Evolutionary conservation across 164 flowering plant genomes (phyloP), one percentile per base, ranked within the genome.

Genomic region (Vitis rupestris): DNA sequence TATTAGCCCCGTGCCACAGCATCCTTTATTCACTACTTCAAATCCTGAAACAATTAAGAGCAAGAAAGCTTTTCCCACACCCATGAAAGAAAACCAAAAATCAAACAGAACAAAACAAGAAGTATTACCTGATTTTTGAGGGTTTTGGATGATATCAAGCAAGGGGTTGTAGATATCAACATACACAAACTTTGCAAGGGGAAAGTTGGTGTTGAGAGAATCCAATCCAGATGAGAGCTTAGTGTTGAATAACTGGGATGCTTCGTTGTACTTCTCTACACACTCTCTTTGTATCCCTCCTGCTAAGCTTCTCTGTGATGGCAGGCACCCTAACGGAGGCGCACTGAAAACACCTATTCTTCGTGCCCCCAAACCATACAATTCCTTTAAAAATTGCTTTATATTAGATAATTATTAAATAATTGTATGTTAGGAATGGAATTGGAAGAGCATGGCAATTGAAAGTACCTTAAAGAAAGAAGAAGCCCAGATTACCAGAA

Each of bases 391-490:
- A 37, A 6, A 0, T 2, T 37, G 44, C 6, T 37, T 3, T 2
- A 6, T 6, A 37, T 37, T 0, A 37, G 44, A 37, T 37, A 37
- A 37, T 37, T 37, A 37, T 37, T 23, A 37, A 37, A 6, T 37
- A 37, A 37, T 37, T 4, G 7, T 37, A 37, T 37, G 44, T 37
- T 37, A 3, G 44, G 44, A 37, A 37, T 6, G 44, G 44, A 37
- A 37, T 0, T 37, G 44, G 44, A 37, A 55, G 10, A 10, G 13
- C 8, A 8, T 50, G 27, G 10, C 16, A 56, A 27, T 29, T 7
- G 10, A 50, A 10, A 14, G 49, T 78, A 91, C 98, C 84, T 82
- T 75, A 2, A 79, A n/a, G 50, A 86, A 86, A 48, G 16, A 31
- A 17, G 85, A 68, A 13, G 93, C 93, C 0, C 61, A 68, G 17